Base-by-base conservation (phyloP, 345 rosid species). In the Atalantia buxifolia region DNA sequence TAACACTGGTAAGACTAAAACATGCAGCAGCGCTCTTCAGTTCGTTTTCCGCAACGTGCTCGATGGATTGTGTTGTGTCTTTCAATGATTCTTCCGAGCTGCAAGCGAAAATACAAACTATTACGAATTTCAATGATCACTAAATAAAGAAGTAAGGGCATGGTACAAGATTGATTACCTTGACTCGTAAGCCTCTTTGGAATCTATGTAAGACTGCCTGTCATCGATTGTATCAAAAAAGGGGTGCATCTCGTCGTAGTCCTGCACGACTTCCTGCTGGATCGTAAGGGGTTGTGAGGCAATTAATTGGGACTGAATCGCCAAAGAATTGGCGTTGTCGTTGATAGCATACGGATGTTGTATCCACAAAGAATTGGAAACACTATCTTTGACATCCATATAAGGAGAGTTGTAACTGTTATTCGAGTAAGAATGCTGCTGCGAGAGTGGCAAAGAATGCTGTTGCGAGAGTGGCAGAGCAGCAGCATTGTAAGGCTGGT, bases 21-120 rank as follows among this genome's bases (percentile, higher is more conserved):
- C 97, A 87, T 18, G 93, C 93, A 31, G 98, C 95, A 6, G 97
- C 99, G 79, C 80, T 93, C 89, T 91, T 95, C 88, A 91, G 63
- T 79, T 93, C 98, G 7, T 90, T 91, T 64, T 89, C 92, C 28
- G 87, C 93, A 24, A 81, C 89, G 67, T 83, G 87, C 80, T 87
- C 90, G 6, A 83, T 82, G 5, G 88, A 84, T 74, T 84, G 86
- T 36, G 85, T 83, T 0, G 83, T 83, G 65, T 88, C 92, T 78
- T 90, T 89, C 80, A 92, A 33, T 5, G 91, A 86, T 78, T 86
- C 92, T 78, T 89, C 94, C 0, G 93, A 91, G 87, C 98, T 93
- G 88, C 84, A 78, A 2, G 27, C 27, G 21, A 21, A 33, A 18
- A 73, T n/a, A 4, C 16, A 22, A 48, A 21, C 25, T 24, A 18